phyloP scores from a whole-genome alignment of 768 basidiomycete species.

The Kwoniella shandongensis region DNA sequence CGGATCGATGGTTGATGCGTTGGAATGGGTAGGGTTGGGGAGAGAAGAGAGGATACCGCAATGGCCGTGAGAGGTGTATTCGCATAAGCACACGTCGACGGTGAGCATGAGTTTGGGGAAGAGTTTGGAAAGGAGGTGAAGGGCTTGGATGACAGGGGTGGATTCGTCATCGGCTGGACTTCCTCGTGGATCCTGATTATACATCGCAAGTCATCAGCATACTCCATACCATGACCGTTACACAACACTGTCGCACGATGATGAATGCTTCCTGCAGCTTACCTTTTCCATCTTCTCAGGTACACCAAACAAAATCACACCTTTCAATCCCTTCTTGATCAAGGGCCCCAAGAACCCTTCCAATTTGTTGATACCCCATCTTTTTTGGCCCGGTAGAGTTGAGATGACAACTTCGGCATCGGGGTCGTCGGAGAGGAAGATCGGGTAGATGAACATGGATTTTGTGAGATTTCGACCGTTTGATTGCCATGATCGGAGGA shows the following conservation, averaged over 20 bases:
- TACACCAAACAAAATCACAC: slow-evolving; percentile 79
- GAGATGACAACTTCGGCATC: slow-evolving; percentile 75
- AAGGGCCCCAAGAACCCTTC: slow-evolving; percentile 81
- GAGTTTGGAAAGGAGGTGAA: slow-evolving; percentile 69
- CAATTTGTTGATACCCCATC: slow-evolving; percentile 96
- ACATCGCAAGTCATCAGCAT: not conserved
- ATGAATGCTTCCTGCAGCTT: not conserved
- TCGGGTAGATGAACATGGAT: slow-evolving; percentile 97
- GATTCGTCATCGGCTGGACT: slow-evolving; percentile 83
- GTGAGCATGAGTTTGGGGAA: slow-evolving; percentile 88
- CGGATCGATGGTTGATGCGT: slow-evolving; percentile 60
- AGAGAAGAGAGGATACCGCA: slow-evolving; percentile 63
- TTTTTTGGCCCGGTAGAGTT: slow-evolving; percentile 76
- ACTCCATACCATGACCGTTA: not conserved
- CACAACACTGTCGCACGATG: not conserved
- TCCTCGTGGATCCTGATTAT: slow-evolving; percentile 69
- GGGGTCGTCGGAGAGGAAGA: slow-evolving; percentile 95
- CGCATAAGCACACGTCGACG: slow-evolving; percentile 96
- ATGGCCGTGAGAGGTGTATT: slow-evolving; percentile 97
- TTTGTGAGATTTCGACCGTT: slow-evolving; percentile 59
- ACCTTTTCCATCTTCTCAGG: slow-evolving; percentile 51
- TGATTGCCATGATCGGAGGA: slow-evolving; percentile 83
- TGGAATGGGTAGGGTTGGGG: slow-evolving; percentile 41
- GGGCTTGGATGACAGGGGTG: slow-evolving; percentile 93
- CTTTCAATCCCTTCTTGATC: slow-evolving; percentile 81